phyloP scores from a whole-genome alignment of 306 rosid species.

The Lupinus albus region DNA sequence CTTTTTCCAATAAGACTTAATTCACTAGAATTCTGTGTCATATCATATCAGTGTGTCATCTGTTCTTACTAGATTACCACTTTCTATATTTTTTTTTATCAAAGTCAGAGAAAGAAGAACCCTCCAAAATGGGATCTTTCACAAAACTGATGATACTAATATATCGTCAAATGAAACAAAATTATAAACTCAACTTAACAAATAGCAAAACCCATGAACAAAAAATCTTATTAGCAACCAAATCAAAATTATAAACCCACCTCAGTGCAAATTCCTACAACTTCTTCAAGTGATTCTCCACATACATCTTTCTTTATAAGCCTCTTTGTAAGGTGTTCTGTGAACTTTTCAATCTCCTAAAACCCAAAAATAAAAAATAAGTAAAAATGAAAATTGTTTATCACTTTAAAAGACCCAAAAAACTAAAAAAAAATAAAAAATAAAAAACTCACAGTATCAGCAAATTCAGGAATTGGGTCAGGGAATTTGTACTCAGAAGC shows the following conservation, averaged over 20 bases:
- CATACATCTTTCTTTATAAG: conserved; percentile 70
- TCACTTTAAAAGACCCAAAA: neutral
- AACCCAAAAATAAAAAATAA: neutral
- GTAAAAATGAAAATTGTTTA: neutral
- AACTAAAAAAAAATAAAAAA: neutral
- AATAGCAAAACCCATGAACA: neutral
- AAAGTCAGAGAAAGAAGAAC: neutral
- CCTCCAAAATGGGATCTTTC: neutral
- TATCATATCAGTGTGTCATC: no score
- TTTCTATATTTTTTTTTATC: neutral
- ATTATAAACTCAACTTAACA: neutral
- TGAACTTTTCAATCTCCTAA: conserved; percentile 77
- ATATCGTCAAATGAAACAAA: neutral
- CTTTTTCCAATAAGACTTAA: no score
- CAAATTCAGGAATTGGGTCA: conserved; percentile 92
- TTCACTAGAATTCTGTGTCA: no score
- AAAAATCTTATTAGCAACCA: conserved; percentile 5
- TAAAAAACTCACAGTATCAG: conserved; percentile 60
- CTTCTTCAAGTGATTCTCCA: conserved; percentile 69
- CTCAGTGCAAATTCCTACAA: conserved; percentile 80
- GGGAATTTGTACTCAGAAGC: conserved; percentile 89
- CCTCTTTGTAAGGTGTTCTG: conserved; percentile 60
- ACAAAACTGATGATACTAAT: neutral
- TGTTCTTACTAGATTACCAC: neutral
- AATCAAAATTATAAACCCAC: conserved; percentile 44